Base-by-base conservation (phyloP, 352 stramenopile genomes). In the Pythium dissimile region DNA sequence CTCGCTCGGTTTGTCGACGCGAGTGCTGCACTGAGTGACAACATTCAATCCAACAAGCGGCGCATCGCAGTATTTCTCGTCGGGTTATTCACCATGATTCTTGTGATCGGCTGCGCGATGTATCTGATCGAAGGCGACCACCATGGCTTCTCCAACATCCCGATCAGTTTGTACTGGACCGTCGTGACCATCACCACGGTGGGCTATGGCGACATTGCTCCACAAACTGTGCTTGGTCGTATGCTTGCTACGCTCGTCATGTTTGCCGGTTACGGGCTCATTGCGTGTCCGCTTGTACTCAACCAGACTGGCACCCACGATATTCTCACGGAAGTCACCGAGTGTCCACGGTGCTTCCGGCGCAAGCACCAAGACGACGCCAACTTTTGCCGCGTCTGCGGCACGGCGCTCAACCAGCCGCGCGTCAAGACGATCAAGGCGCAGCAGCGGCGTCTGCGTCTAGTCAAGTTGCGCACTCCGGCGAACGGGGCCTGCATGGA, bases 101-200 rank as follows among this genome's bases (percentile, higher is more conserved):
- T 90, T 20, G 80, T 92, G 28, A 92, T 92, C 48, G 82, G 82
- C 1, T 90, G 76, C 41, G 78, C 79, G 24, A 92, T 92, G 77
- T 92, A 92, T 27, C 67, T 92, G 20, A 90, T 92, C 38, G 83
- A 92, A 67, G 80, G 79, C 2, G 83, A 86, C 47, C 72, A 64
- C 43, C 53, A 89, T 44, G 74, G 63, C 43, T 92, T 90, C 43
- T 80, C 71, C n/a, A 94, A 93, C 57, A 94, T 94, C 55, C 85
- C 85, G 8, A 79, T 92, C 43, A 93, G 83, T 59, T 67, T 94
- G 15, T 94, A 94, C 64, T 94, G 85, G 82, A 89, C 85, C 2
- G 81, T 94, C 24, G 82, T 94, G 55, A 95, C 86, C 24, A 88
- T 95, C 59, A 94, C 86, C 28, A 95, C 86, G 0, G 86, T 95